A percentile compares a stretch with the other conserved stretches of the same genome.
Evolutionary conservation across 2,329 filamentous ascomycete species (phyloP).

Genomic region (Trichoderma pleuroti): DNA sequence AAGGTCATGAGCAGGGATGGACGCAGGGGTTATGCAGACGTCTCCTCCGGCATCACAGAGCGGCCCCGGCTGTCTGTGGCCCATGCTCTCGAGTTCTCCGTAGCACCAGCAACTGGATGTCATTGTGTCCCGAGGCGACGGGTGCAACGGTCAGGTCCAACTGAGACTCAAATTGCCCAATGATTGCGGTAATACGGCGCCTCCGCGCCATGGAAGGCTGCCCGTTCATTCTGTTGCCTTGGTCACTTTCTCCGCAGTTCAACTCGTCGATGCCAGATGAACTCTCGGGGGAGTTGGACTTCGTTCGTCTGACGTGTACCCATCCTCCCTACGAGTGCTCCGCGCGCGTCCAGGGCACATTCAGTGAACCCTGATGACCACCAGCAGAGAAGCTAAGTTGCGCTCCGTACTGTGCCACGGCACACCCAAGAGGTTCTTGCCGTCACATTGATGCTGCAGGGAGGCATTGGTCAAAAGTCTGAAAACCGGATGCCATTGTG

Average conservation of each 20-base stretch:
- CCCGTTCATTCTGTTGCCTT: not conserved
- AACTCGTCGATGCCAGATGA: not conserved
- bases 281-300: not conserved
- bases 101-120: constrained; percentile 10
- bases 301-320: not conserved
- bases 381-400: not conserved
- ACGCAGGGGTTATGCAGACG: constrained; percentile 13
- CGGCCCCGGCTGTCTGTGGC: constrained; percentile 1
- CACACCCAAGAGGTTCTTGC: not conserved
- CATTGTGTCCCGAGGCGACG: constrained; percentile 16
- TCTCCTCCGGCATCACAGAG: constrained; percentile 6
- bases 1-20: constrained; percentile 13
- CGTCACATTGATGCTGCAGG: not conserved
- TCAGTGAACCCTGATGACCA: not conserved
- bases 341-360: not conserved
- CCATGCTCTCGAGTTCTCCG: constrained; percentile 5
- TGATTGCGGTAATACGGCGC: not conserved
- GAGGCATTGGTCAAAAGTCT: not conserved
- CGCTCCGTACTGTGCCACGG: not conserved
- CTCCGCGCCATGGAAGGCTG: not conserved
- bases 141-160: constrained; percentile 7
- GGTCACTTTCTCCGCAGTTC: not conserved
- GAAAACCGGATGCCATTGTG: not conserved
- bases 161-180: constrained; percentile 13
- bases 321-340: not conserved